Evolutionary conservation across 192 early-diverging fungal species (phyloP), one percentile per base, ranked within the genome.

Genomic region (Coemansia sp.): DNA sequence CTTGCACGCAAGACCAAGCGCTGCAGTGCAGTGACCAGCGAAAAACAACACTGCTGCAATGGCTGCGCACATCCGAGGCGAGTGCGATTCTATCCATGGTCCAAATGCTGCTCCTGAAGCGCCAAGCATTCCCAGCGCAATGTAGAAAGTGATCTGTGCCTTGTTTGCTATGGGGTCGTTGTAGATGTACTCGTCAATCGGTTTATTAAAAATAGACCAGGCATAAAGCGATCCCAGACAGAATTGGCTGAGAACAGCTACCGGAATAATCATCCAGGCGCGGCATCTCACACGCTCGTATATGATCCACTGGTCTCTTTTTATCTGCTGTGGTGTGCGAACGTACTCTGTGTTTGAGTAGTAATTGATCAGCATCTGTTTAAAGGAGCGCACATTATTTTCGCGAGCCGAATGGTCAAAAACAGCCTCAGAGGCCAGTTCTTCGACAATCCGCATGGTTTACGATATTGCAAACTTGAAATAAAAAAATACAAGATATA

Each of bases 71-170:
- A 84, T 80, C n/a, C 87, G 82, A 25, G 91, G 91, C 30, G 88
- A 88, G 61, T 86, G 84, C 36, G 88, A 86, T 72, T 93, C 91
- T 56, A 93, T 81, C 91, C 91, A 93, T 0, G 91, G 91, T 7
- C 91, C 91, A 54, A 89, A 83, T n/a, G 87, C 42, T 20, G 90
- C 89, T 31, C 89, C 86, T 7, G 89, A 85, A 30, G 82, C 60
- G 28, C 91, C 91, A 66, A 92, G 89, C 82, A 88, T 86, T 32
- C 87, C 91, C 54, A 93, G 84, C 8, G 91, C 89, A 67, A 93
- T 81, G 66, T 89, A 91, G 75, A 93, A 93, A 17, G 89, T 89
- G 49, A 86, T 87, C 55, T 85, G 62, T 51, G 87, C 85, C 29
- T 68, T 66, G 58, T 85, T 86, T 5, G 68, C 78, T 32, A 68